Base-by-base conservation (phyloP, 164 flowering plant genomes). In the Tetracentron sinense region DNA sequence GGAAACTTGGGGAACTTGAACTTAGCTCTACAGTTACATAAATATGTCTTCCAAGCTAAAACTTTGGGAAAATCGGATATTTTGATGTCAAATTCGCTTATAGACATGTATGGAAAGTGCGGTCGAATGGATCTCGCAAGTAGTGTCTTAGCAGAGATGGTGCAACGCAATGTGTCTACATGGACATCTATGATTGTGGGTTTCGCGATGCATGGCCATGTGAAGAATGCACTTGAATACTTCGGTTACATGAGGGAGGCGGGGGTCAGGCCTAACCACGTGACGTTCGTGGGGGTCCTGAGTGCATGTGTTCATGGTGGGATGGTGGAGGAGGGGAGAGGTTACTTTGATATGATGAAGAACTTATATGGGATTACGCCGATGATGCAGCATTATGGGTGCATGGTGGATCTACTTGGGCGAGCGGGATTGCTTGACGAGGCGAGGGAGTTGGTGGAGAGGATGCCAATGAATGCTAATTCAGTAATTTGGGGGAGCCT, bases 251-350 rank as follows among this genome's bases (percentile, higher is more conserved):
- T 85, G 94, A 69, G 70, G 64, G 74, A 64, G 28, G 64, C 74
- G 0, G 69, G 72, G 8, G 74, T 85, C 7, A 63, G 53, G 75
- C 90, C 90, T n/a, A 84, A 88, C 60, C 73, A 79, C 54, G 83
- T 85, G 31, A 88, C 94, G 0, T 88, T 88, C 56, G 74, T 88
- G 25, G 89, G 85, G 11, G 76, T 88, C 0, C 61, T 88, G 60
- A 81, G 79, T 51, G 89, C 94, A 2, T 88, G 94, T 44, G 88
- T 82, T 25, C 94, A 85, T 62, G 81, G 89, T 4, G 90, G 90
- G 49, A 50, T 72, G 72, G 89, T 85, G 28, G 67, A 74, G 48
- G 89, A 88, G 51, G 90, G 87, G 20, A 78, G 72, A 56, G 27
- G 54, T 30, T 81, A 76, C 72, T 84, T 84, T 29, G 55, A 64